These are phyloP conservation scores for Kodamaea nitidulidarum DNA, from an alignment of 805 yeast genomes.

Conservation along the genomic window DNA sequence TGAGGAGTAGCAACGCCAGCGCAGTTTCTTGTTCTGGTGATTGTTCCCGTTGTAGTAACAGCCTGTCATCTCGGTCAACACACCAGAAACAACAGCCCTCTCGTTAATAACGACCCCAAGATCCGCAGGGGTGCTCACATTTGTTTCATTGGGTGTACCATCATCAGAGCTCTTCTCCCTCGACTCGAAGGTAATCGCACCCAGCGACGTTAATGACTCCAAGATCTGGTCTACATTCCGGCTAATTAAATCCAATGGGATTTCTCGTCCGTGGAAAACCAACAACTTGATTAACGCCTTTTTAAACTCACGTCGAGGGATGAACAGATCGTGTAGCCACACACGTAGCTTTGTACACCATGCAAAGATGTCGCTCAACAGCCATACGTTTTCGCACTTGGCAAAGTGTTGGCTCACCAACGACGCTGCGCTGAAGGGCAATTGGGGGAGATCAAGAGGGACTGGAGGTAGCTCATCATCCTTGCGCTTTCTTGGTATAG, in stretches of 20 bases:
- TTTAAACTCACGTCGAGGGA: conserved; percentile 50
- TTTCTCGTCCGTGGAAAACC: conserved; percentile 47
- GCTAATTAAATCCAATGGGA: conserved; percentile 48
- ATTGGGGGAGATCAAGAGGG: conserved; percentile 48
- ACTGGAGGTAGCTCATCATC: conserved; percentile 36
- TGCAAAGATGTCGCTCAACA: conserved; percentile 44
- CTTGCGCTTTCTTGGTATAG: conserved; percentile 11
- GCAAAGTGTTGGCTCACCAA: conserved; percentile 47
- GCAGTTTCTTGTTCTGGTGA: conserved; percentile 14
- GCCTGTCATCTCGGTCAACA: conserved; percentile 39
- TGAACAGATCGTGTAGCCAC: conserved; percentile 51
- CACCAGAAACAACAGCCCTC: conserved; percentile 31
- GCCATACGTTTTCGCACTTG: conserved; percentile 44
- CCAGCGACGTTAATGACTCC: conserved; percentile 36
- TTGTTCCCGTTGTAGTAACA: conserved; percentile 39
- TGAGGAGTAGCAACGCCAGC: conserved; percentile 29
- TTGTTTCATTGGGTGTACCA: too few species aligned
- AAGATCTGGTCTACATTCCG: conserved; percentile 49
- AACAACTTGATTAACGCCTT: conserved; percentile 49
- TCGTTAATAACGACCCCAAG: conserved; percentile 15
- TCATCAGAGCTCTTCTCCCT: background rate
- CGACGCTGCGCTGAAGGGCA: conserved; percentile 53
- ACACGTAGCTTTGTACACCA: conserved; percentile 52
- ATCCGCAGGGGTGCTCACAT: conserved; percentile 2
- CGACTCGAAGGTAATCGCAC: conserved; percentile 39